These are phyloP conservation scores for Ogataea ramenticola DNA, from an alignment of 805 yeast genomes.

Conservation along the genomic window DNA sequence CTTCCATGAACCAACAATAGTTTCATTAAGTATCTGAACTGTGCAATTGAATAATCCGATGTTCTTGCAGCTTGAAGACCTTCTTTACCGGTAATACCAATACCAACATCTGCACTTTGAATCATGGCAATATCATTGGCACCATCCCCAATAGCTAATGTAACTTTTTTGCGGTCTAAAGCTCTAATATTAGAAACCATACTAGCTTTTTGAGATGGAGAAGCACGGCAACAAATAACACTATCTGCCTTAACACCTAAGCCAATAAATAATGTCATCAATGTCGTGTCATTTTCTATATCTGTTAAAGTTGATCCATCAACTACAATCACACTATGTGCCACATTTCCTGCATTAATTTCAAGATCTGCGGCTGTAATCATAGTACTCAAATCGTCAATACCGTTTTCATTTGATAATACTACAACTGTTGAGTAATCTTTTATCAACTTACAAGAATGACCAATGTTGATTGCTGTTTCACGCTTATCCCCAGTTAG, in stretches of 20 bases:
- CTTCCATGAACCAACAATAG: conserved; percentile 90
- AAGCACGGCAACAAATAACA: conserved; percentile 91
- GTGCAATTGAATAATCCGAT: conserved; percentile 92
- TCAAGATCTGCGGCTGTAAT: conserved; percentile 74
- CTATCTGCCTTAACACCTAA: conserved; percentile 84
- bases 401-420: conserved; percentile 30
- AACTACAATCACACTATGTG: conserved; percentile 90
- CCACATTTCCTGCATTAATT: conserved; percentile 65
- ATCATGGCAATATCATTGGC: conserved; percentile 99
- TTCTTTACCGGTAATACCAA: conserved; percentile 96
- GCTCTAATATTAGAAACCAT: conserved; percentile 79
- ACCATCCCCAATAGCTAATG: conserved; percentile 97
- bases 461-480: conserved; percentile 95
- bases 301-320: conserved; percentile 83
- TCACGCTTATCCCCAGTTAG: conserved; percentile 96
- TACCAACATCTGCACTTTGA: conserved; percentile 95
- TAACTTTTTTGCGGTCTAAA: conserved; percentile 62
- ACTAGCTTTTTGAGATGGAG: conserved; percentile 92
- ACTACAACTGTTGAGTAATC: conserved; percentile 86
- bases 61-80: conserved; percentile 96
- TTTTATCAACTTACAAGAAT: conserved; percentile 86
- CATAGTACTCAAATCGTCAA: conserved; percentile 54
- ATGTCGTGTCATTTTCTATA: conserved; percentile 65
- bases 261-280: conserved; percentile 73
- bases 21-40: conserved; percentile 78